phyloP scores from a whole-genome alignment of 768 basidiomycete genomes.

The Lactifluus subvellereus region DNA sequence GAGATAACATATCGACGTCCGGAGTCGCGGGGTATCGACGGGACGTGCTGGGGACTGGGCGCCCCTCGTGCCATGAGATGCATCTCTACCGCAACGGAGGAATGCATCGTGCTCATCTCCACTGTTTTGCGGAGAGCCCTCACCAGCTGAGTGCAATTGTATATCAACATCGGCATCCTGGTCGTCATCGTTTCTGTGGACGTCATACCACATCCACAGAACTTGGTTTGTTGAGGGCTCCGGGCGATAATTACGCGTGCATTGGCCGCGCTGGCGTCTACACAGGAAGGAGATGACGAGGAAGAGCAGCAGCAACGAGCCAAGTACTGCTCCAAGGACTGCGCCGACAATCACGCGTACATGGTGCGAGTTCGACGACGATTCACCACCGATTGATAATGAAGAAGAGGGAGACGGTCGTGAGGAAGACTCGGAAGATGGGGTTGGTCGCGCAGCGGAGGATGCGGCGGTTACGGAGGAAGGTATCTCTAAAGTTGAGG shows the following conservation, averaged over 20 bases:
- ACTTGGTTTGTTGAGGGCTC: slow-evolving; percentile 10
- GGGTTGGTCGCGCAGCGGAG: slow-evolving; percentile 20
- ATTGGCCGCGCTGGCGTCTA: slow-evolving; percentile 34
- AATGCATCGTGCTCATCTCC: slow-evolving; percentile 69
- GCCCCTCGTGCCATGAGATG: not conserved
- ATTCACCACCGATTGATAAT: not conserved
- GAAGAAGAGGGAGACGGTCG: not conserved
- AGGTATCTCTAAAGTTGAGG: slow-evolving; percentile 28
- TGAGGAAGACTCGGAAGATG: not conserved
- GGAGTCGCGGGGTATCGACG: too few relatives aligned
- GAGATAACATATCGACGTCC: slow-evolving; percentile 15
- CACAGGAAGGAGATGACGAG: slow-evolving; percentile 28
- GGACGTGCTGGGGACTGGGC: not conserved
- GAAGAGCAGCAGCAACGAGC: slow-evolving; percentile 19
- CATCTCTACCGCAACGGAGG: slow-evolving; percentile 36
- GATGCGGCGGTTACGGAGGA: slow-evolving; percentile 31
- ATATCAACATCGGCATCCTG: slow-evolving; percentile 22
- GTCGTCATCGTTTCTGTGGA: slow-evolving; percentile 4
- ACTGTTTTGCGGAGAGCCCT: slow-evolving; percentile 62
- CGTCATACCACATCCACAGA: slow-evolving; percentile 24
- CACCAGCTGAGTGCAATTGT: slow-evolving; percentile 37
- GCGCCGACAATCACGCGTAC: slow-evolving; percentile 19
- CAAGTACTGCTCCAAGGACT: slow-evolving; percentile 20
- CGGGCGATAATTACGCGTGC: not conserved
- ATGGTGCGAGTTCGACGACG: not conserved